Conservation (phyloP, 441 rosid genomes). For the Brassica balearica region DNA sequence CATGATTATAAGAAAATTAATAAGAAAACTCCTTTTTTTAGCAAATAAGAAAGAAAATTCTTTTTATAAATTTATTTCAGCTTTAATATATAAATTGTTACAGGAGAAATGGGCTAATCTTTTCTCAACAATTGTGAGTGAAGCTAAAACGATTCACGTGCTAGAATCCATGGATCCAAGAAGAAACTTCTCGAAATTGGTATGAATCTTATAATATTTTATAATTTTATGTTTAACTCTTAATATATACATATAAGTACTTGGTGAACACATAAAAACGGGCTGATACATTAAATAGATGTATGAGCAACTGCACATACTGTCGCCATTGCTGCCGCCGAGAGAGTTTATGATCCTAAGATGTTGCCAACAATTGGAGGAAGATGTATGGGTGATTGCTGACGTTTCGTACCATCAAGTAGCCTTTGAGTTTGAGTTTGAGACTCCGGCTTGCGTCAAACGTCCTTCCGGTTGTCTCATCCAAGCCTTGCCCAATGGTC, state of each 20-base stretch:
- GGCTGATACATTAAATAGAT: conserved; percentile 44
- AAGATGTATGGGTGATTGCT: conserved; percentile 59
- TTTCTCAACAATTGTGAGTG: conserved; percentile 64
- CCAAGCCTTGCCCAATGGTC: conserved; percentile 59
- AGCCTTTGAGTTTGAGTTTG: conserved; percentile 18
- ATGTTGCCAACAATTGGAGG: conserved; percentile 55
- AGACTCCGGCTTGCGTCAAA: conserved; percentile 45
- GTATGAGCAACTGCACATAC: conserved; percentile 64
- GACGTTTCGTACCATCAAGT: conserved; percentile 56
- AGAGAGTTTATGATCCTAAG: conserved; percentile 67
- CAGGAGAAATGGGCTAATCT: conserved; percentile 64
- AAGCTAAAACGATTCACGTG: conserved; percentile 53
- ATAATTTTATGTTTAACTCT: not conserved
- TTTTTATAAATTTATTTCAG: not conserved
- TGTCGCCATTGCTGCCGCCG: conserved; percentile 68
- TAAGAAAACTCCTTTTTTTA: too few relatives aligned
- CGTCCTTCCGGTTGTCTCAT: conserved; percentile 85
- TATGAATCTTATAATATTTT: conserved; percentile 13
- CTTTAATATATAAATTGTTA: not conserved
- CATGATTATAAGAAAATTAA: not conserved
- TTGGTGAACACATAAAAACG: not conserved
- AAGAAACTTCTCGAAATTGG: conserved; percentile 33
- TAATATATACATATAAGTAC: not conserved
- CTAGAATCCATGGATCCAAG: conserved; percentile 47
- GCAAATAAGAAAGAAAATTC: not conserved